Evolutionary conservation across 2,329 filamentous ascomycete genomes (phyloP), one percentile per base, ranked within the genome.

Genomic region (Pyrenophora teres): DNA sequence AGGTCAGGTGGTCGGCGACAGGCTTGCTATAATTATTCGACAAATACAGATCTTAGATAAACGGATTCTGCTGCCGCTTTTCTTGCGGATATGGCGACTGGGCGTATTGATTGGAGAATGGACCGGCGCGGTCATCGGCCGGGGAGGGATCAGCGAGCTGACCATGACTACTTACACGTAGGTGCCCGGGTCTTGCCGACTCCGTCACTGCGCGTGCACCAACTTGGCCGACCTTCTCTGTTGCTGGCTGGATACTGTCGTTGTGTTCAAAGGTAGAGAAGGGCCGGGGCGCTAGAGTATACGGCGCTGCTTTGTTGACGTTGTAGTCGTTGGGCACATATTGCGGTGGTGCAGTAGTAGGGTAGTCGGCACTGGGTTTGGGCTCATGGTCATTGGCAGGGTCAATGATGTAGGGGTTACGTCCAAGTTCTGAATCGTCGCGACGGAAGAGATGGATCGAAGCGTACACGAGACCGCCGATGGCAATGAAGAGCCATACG

Each of bases 401-500:
- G 40, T 75, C 66, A 45, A 69, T 56, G 33, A 65, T 60, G 54
- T 75, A 75, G 27, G 67, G 55, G 25, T 58, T 58, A n/a, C 30
- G 39, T 40, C 45, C 55, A 30, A 43, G 45, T 47, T 56, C 52
- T 52, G 49, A 21, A 19, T 56, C 45, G 57, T 84, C 85, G 46
- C 86, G 85, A 1, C 81, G 81, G 23, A 77, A 77, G 76, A 89
- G 84, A 48, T 86, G 80, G 30, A 80, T 79, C 50, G 86, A 73
- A 23, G 87, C 87, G 52, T 90, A 84, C 40, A 84, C 74, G 48
- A 93, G 74, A 41, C 90, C 94, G 40, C 89, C 80, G 31, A 97
- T 79, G 4, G 90, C 83, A 52, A 96, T 82, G 55, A 94, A 73
- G 46, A 95, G 66, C 81, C 92, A 99, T 23, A 96, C 76, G 3